A percentile compares a stretch with the other conserved stretches of the same genome.
These are phyloP conservation scores for Phytophthora idaei DNA, from an alignment of 352 stramenopile genomes.

Conservation along the genomic window DNA sequence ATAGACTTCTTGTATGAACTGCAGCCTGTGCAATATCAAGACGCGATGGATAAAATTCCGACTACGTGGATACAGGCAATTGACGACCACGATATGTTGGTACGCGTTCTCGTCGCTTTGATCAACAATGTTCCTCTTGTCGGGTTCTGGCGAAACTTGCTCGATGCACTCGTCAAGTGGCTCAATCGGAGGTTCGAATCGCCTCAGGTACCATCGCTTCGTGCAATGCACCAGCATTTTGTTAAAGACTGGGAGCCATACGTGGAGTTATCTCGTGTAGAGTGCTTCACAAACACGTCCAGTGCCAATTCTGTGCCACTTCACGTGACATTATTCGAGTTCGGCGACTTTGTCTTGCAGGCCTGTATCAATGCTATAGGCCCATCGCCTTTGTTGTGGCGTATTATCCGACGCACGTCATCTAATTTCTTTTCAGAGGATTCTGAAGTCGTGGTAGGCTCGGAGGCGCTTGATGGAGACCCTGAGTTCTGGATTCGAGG, in stretches of 20 bases:
- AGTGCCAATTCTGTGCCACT: constrained; percentile 17
- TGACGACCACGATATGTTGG: constrained; percentile 41
- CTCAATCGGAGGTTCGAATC: constrained; percentile 27
- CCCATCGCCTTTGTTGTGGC: constrained; percentile 41
- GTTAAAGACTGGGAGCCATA: constrained; percentile 35
- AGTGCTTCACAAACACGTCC: constrained; percentile 31
- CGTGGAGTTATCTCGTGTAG: constrained; percentile 26
- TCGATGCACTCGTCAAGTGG: constrained; percentile 48
- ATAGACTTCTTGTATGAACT: constrained; percentile 42
- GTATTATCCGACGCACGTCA: constrained; percentile 34
- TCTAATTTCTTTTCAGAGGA: constrained; percentile 22
- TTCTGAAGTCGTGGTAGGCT: constrained; percentile 5
- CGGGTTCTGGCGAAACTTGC: constrained; percentile 47
- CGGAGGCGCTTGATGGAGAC: constrained; percentile 10
- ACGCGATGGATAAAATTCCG: constrained; percentile 40
- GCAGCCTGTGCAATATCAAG: constrained; percentile 23
- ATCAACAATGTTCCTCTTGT: constrained; percentile 44
- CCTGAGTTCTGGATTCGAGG: constrained; percentile 36
- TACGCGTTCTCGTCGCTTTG: constrained; percentile 41
- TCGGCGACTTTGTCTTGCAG: constrained; percentile 42
- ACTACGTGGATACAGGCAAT: constrained; percentile 41
- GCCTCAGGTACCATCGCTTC: constrained; percentile 35
- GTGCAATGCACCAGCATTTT: constrained; percentile 48
- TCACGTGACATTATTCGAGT: constrained; percentile 35
- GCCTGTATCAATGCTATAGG: constrained; percentile 37